Conservation (phyloP, 768 basidiomycete genomes). For the Collybia nuda region DNA sequence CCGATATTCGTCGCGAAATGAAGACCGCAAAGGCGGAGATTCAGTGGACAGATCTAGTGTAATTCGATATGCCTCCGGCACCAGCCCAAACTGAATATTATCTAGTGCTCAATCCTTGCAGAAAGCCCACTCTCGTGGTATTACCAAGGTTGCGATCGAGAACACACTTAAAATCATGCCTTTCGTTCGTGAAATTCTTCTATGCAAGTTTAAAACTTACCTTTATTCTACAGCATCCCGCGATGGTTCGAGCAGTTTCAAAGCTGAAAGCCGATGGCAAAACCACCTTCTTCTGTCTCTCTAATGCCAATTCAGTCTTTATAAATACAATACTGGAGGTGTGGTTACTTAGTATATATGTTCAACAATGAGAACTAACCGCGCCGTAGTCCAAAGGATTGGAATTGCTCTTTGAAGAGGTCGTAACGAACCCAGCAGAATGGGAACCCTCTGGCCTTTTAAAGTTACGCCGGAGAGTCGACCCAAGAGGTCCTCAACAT, state of each 20-base stretch:
- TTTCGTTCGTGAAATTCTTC: slow-evolving; percentile 55
- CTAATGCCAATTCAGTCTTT: slow-evolving; percentile 92
- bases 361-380: not conserved
- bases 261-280: slow-evolving; percentile 63
- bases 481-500: slow-evolving; percentile 79
- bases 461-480: slow-evolving; percentile 72
- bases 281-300: slow-evolving; percentile 88
- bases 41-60: slow-evolving; percentile 98
- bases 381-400: slow-evolving; percentile 71
- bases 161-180: slow-evolving; percentile 79
- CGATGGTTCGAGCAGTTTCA: slow-evolving; percentile 90
- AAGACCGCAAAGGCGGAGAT: slow-evolving; percentile 56
- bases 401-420: slow-evolving; percentile 69
- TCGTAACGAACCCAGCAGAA: slow-evolving; percentile 90
- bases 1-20: slow-evolving; percentile 82
- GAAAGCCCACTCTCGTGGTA: slow-evolving; percentile 69
- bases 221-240: slow-evolving; percentile 75
- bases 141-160: slow-evolving; percentile 74
- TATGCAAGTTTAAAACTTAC: not conserved
- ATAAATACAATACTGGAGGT: slow-evolving; percentile 90
- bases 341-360: slow-evolving; percentile 5
- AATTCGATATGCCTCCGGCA: slow-evolving; percentile 21
- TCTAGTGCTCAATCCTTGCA: slow-evolving; percentile 65
- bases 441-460: slow-evolving; percentile 75
- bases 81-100: slow-evolving; percentile 6